Conservation (phyloP, 2,329 filamentous ascomycete species). For the Venturia nashicola region DNA sequence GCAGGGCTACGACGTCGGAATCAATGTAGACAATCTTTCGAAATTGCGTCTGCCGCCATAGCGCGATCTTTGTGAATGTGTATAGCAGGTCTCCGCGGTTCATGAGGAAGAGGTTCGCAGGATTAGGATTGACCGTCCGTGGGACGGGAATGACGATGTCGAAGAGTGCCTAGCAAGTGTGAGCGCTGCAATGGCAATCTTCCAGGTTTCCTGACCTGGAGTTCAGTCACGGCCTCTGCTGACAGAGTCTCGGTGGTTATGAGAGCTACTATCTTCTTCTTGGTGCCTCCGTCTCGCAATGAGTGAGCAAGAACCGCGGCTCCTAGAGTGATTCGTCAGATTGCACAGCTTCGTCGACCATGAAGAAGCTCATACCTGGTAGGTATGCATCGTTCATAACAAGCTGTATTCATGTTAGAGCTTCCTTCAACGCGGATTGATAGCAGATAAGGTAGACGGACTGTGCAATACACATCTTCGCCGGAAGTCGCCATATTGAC, state of each 20-base stretch:
- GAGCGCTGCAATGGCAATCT: constrained; percentile 1
- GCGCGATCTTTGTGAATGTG: constrained; percentile 89
- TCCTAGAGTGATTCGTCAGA: constrained; percentile 39
- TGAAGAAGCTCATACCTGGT: constrained; percentile 50
- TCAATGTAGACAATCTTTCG: constrained; percentile 90
- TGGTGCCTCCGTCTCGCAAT: constrained; percentile 76
- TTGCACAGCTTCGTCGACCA: background rate
- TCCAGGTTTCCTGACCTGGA: constrained; percentile 46
- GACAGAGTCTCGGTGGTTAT: constrained; percentile 73
- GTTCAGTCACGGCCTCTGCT: constrained; percentile 60
- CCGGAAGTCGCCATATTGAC: constrained; percentile 15
- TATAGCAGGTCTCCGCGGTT: constrained; percentile 79
- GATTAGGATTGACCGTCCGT: constrained; percentile 62
- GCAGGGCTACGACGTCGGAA: constrained; percentile 80
- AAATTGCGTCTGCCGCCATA: constrained; percentile 88
- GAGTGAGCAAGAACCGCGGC: constrained; percentile 91
- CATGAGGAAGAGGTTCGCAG: constrained; percentile 83
- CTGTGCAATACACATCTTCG: constrained; percentile 56
- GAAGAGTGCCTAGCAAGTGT: constrained; percentile 53
- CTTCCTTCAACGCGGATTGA: constrained; percentile 3
- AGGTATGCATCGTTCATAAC: constrained; percentile 86
- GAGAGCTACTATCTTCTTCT: constrained; percentile 73
- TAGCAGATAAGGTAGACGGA: constrained; percentile 25
- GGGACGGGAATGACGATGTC: constrained; percentile 80
- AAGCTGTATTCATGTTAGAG: constrained; percentile 39